A percentile compares a stretch with the other conserved stretches of the same genome.
phyloP scores from a whole-genome alignment of 257 asterid species.

The Fraxinus excelsior region DNA sequence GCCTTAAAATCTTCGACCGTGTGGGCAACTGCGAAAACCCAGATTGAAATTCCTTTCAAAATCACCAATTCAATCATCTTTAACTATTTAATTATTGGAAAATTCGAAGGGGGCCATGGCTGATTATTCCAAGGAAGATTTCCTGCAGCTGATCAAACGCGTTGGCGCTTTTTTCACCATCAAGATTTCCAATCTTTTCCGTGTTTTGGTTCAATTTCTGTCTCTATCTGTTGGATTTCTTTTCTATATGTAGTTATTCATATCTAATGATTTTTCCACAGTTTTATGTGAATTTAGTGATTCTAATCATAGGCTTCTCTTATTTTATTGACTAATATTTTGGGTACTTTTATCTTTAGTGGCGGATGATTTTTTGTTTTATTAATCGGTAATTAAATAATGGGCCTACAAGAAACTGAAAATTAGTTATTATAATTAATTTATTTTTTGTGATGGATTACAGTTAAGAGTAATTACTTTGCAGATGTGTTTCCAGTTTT shows the following conservation, averaged over 20 bases:
- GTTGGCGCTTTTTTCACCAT: constrained; percentile 64
- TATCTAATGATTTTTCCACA: background rate
- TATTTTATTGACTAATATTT: background rate
- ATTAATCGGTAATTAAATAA: background rate
- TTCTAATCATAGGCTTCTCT: background rate
- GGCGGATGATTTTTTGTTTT: background rate
- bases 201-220: constrained; percentile 48
- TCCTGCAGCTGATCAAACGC: constrained; percentile 75
- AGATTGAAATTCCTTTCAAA: background rate
- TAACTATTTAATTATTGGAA: background rate
- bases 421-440: background rate
- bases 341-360: background rate
- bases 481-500: background rate
- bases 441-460: background rate
- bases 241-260: background rate
- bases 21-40: background rate
- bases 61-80: background rate
- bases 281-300: background rate
- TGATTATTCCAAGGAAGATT: constrained; percentile 70
- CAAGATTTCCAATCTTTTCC: constrained; percentile 64
- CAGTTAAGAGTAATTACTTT: background rate
- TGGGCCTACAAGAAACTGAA: background rate
- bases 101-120: constrained; percentile 47
- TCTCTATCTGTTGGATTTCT: constrained; percentile 13
- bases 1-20: background rate